A percentile compares a stretch with the other conserved stretches of the same genome.
phyloP scores from a whole-genome alignment of 176 grass and related monocot genomes.

The Calamus simplicifolius region DNA sequence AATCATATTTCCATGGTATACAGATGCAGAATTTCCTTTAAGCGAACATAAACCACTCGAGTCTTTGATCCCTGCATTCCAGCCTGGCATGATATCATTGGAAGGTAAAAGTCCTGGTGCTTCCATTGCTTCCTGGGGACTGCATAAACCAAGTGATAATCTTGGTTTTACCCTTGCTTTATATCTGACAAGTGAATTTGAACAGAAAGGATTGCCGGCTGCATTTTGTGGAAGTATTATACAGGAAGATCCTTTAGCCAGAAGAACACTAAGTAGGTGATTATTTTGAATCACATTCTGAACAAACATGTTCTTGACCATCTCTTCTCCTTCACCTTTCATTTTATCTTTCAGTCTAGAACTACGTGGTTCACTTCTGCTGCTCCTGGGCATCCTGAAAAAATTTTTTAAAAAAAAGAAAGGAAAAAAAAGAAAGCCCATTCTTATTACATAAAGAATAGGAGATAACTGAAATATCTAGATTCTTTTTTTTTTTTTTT shows the following conservation, averaged over 20 bases:
- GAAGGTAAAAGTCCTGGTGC: constrained; percentile 23
- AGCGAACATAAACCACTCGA: constrained; percentile 17
- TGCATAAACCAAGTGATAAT: constrained; percentile 28
- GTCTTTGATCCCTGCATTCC: constrained; percentile 23
- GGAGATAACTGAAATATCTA: too few relatives aligned
- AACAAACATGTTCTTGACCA: constrained; percentile 77
- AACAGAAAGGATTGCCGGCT: constrained; percentile 33
- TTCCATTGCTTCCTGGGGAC: constrained; percentile 33
- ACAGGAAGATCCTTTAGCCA: constrained; percentile 54
- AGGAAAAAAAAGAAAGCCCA: constrained; percentile 9
- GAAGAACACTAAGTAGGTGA: constrained; percentile 48
- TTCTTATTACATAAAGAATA: too few relatives aligned
- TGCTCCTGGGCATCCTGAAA: constrained; percentile 50
- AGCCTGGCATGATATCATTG: constrained; percentile 14
- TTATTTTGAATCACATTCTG: constrained; percentile 83
- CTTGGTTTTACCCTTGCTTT: constrained; percentile 37
- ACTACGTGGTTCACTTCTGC: constrained; percentile 61
- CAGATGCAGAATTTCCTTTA: constrained; percentile 23
- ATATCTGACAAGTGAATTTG: constrained; percentile 35
- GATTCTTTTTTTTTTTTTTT: too few relatives aligned
- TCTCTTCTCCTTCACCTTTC: constrained; percentile 74
- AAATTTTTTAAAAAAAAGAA: constrained; percentile 16
- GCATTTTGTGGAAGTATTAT: constrained; percentile 59
- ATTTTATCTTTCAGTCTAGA: constrained; percentile 90
- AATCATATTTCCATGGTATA: constrained; percentile 20